Percentiles rank a stretch among this genome's conserved stretches.
Evolutionary conservation across 2,329 filamentous ascomycete species (phyloP).

Genomic region (Trichoderma arundinaceum): DNA sequence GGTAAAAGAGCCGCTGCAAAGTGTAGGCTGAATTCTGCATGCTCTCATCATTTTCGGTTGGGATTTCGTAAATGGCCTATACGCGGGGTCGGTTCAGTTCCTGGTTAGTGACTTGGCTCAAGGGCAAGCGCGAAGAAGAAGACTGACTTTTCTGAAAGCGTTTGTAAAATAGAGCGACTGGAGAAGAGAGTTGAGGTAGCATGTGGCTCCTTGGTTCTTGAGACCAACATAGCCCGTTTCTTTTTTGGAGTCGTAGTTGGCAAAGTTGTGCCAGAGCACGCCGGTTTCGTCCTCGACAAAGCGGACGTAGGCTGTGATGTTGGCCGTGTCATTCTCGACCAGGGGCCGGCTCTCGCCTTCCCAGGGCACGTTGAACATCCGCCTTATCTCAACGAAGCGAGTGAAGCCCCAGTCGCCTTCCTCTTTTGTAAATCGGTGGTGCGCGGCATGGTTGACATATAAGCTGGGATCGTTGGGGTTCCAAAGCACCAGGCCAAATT

Average conservation of each 20-base stretch:
- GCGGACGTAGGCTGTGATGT: slow-evolving; percentile 82
- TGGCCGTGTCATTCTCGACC: slow-evolving; percentile 76
- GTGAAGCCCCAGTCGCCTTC: slow-evolving; percentile 99
- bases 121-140: too few relatives aligned
- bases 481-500: slow-evolving; percentile 93
- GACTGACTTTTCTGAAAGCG: slow-evolving; percentile 81
- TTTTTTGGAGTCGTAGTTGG: slow-evolving; percentile 98
- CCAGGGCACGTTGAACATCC: slow-evolving; percentile 80
- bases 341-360: slow-evolving; percentile 72
- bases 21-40: slow-evolving; percentile 90
- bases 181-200: slow-evolving; percentile 83
- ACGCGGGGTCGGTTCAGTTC: slow-evolving; percentile 4
- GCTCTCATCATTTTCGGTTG: slow-evolving; percentile 82
- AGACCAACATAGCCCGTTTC: slow-evolving; percentile 96
- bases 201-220: slow-evolving; percentile 94
- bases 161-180: slow-evolving; percentile 89
- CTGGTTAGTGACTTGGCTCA: slow-evolving; percentile 31
- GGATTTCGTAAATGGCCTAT: slow-evolving; percentile 94
- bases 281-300: slow-evolving; percentile 87
- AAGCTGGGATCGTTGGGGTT: slow-evolving; percentile 92
- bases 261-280: slow-evolving; percentile 88
- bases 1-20: slow-evolving; percentile 91
- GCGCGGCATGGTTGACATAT: slow-evolving; percentile 80
- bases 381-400: slow-evolving; percentile 86
- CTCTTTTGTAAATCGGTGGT: slow-evolving; percentile 93